phyloP scores from a whole-genome alignment of 2,329 filamentous ascomycete genomes.

The Pseudogymnoascus pannorum region DNA sequence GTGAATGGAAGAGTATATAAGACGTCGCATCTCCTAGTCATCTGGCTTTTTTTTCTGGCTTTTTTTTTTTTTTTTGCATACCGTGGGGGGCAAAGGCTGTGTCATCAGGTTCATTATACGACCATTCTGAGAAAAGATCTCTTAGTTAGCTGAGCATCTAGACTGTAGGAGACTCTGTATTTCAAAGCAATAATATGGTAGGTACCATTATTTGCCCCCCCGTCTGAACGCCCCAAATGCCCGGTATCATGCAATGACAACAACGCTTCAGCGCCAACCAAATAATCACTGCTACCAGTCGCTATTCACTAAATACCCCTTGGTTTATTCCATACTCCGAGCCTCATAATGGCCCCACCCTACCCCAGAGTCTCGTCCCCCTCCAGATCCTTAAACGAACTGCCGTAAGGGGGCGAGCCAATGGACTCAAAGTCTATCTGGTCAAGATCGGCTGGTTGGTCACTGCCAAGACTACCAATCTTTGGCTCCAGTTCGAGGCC shows the following conservation, averaged over 20 bases:
- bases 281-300: slow-evolving; percentile 1
- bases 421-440: not conserved
- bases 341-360: slow-evolving; percentile 5
- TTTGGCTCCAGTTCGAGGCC: slow-evolving; percentile 59
- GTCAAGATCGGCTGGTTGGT: slow-evolving; percentile 3
- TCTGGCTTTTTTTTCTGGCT: not conserved
- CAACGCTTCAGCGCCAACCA: slow-evolving; percentile 7
- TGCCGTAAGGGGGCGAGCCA: not conserved
- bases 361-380: slow-evolving; percentile 7
- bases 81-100: not conserved
- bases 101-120: not conserved
- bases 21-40: not conserved
- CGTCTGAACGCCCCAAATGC: slow-evolving; percentile 4
- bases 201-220: not conserved
- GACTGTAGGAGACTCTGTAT: not conserved
- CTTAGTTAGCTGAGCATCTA: not conserved
- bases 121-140: not conserved
- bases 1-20: slow-evolving; percentile 1
- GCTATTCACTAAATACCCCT: not conserved
- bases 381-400: slow-evolving; percentile 6
- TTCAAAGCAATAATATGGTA: not conserved
- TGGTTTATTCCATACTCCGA: not conserved
- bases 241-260: slow-evolving; percentile 7
- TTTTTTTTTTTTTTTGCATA: slow-evolving; percentile 1
- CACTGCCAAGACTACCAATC: not conserved